Conservation (phyloP, 257 asterid species). For the Nicotiana otophora region DNA sequence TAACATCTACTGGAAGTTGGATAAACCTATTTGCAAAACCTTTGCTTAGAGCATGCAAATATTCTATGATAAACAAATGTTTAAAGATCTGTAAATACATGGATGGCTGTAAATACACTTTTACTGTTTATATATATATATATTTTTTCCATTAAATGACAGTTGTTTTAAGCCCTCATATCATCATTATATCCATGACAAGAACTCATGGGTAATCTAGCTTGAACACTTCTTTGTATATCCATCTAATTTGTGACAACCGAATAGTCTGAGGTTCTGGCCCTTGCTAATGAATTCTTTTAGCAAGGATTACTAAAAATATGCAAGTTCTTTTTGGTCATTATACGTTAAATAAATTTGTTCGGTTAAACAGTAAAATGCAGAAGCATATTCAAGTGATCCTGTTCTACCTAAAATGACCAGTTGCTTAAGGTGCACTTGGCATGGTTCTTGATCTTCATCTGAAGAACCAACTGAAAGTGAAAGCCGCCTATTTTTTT, state of each 20-base stretch:
- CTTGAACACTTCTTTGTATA: neutral
- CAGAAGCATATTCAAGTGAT: neutral
- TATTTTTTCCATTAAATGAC: neutral
- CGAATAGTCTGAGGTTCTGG: too few relatives aligned
- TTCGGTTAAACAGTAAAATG: neutral
- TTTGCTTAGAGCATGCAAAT: neutral
- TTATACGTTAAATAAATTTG: too few relatives aligned
- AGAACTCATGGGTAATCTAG: neutral
- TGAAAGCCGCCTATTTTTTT: too few relatives aligned
- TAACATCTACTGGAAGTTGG: neutral
- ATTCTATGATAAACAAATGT: neutral
- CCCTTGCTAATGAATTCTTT: too few relatives aligned
- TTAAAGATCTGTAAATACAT: neutral
- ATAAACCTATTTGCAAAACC: neutral
- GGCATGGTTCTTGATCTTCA: too few relatives aligned
- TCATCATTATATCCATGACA: neutral
- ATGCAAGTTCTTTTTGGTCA: too few relatives aligned
- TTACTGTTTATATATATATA: neutral
- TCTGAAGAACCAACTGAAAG: too few relatives aligned
- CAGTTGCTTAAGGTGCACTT: too few relatives aligned
- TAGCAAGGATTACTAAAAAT: neutral
- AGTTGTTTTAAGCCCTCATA: too few relatives aligned
- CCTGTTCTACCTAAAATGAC: too few relatives aligned
- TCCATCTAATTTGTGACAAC: neutral
- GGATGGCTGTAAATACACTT: neutral